phyloP scores from a whole-genome alignment of 2,329 filamentous ascomycete genomes.

The Capronia coronata region DNA sequence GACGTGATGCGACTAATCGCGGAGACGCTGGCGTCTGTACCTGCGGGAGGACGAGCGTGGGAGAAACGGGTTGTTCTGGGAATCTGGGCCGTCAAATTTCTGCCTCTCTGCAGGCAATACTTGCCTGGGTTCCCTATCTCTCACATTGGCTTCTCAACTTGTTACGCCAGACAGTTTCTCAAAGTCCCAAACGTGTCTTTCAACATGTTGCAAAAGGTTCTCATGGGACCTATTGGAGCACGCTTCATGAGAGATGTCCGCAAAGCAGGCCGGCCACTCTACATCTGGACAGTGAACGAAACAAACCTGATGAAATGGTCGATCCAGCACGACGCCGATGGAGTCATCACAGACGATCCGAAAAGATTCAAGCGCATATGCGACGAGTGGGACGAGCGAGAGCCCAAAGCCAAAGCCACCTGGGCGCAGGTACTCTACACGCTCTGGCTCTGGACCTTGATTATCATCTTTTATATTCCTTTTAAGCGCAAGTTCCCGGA shows the following conservation, averaged over 20 bases:
- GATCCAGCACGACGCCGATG: constrained; percentile 61
- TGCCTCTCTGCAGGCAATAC: constrained; percentile 56
- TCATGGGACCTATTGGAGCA: constrained; percentile 62
- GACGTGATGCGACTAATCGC: constrained; percentile 65
- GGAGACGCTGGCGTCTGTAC: constrained; percentile 53
- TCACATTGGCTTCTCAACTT: constrained; percentile 40
- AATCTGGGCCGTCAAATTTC: constrained; percentile 70
- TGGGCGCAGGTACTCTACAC: constrained; percentile 23
- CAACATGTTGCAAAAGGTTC: constrained; percentile 64
- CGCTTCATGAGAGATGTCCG: constrained; percentile 60
- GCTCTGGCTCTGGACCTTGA: constrained; percentile 23
- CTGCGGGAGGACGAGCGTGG: constrained; percentile 54
- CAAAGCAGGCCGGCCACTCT: constrained; percentile 53
- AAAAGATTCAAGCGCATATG: constrained; percentile 47
- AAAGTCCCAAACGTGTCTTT: constrained; percentile 62
- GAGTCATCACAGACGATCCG: constrained; percentile 81
- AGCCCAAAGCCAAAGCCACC: constrained; percentile 16
- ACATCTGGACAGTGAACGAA: constrained; percentile 83
- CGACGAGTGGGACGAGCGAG: constrained; percentile 24
- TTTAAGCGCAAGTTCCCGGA: constrained; percentile 25
- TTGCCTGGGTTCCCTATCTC: constrained; percentile 37
- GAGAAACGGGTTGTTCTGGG: constrained; percentile 67
- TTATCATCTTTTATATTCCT: constrained; percentile 18
- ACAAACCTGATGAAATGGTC: constrained; percentile 74
- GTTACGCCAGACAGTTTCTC: constrained; percentile 66